These are phyloP conservation scores for Nakazawaea holstii DNA, from an alignment of 805 yeast genomes.

Conservation along the genomic window DNA sequence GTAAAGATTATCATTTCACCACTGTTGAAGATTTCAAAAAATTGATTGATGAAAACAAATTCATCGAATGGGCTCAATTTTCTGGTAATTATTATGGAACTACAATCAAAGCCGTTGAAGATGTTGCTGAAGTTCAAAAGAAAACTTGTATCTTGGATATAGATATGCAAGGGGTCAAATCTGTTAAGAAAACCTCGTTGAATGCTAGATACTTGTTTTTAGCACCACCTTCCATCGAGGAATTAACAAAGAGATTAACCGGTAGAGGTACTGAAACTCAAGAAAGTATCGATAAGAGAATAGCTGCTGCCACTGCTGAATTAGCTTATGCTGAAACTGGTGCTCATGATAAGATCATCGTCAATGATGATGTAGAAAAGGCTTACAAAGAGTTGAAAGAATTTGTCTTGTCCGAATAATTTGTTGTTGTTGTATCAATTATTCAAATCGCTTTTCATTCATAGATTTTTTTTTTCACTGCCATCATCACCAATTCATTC, in stretches of 20 bases:
- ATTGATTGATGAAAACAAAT: slow-evolving; percentile 67
- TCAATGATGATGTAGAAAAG: slow-evolving; percentile 86
- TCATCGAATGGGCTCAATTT: slow-evolving; percentile 97
- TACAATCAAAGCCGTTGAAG: slow-evolving; percentile 76
- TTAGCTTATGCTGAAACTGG: slow-evolving; percentile 86
- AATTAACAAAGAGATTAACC: slow-evolving; percentile 64
- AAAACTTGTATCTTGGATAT: slow-evolving; percentile 89
- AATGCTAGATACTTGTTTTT: slow-evolving; percentile 83
- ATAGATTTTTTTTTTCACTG: background rate
- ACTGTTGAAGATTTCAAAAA: slow-evolving; percentile 75
- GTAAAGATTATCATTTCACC: slow-evolving; percentile 84
- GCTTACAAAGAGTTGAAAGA: slow-evolving; percentile 80
- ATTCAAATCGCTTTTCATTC: background rate
- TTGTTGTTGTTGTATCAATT: background rate
- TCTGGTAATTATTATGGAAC: slow-evolving; percentile 98
- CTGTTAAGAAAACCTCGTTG: slow-evolving; percentile 77
- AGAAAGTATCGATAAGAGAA: slow-evolving; percentile 79
- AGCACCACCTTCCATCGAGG: slow-evolving; percentile 89
- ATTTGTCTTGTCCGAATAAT: slow-evolving; percentile 52
- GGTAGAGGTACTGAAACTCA: slow-evolving; percentile 94
- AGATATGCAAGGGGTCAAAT: slow-evolving; percentile 98
- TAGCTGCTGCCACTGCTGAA: slow-evolving; percentile 84
- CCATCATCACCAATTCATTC: background rate
- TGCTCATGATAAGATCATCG: slow-evolving; percentile 84
- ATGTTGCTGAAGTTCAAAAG: slow-evolving; percentile 54